phyloP scores from a whole-genome alignment of 2,329 filamentous ascomycete genomes.

The Cercospora sp. region DNA sequence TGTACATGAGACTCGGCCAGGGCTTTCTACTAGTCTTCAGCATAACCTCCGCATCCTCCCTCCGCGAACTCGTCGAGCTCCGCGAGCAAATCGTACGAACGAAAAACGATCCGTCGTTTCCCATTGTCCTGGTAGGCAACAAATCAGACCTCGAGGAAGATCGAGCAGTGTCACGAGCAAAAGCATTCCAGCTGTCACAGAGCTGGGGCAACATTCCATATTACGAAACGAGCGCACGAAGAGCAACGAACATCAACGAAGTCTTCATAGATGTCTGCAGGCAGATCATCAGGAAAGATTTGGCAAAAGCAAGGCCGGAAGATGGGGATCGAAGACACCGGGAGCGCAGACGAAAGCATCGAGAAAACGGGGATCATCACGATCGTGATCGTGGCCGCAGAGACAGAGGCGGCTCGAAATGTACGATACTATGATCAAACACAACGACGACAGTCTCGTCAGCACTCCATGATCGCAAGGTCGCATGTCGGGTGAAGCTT shows the following conservation, averaged over 20 bases:
- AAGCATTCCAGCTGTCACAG: conserved; percentile 82
- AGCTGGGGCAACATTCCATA: conserved; percentile 84
- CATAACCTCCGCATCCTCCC: conserved; percentile 81
- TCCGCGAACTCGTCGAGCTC: conserved; percentile 76
- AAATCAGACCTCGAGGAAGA: conserved; percentile 89
- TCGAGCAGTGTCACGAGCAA: conserved; percentile 72
- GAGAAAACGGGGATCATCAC: conserved; percentile 12
- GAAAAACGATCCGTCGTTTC: conserved; percentile 66
- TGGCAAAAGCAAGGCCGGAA: conserved; percentile 27
- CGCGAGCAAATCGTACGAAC: conserved; percentile 89
- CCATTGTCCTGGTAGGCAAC: conserved; percentile 88
- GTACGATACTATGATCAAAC: conserved; percentile 26
- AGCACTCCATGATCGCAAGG: not conserved
- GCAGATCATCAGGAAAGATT: conserved; percentile 41
- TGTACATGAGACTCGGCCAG: conserved; percentile 92
- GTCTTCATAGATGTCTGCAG: conserved; percentile 61
- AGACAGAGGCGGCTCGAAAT: conserved; percentile 21
- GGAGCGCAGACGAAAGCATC: conserved; percentile 15
- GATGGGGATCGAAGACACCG: conserved; percentile 20
- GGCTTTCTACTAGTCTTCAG: conserved; percentile 90
- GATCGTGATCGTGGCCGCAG: conserved; percentile 11
- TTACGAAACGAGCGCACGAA: conserved; percentile 83
- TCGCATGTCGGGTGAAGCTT: not conserved
- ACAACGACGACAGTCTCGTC: not conserved
- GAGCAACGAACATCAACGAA: conserved; percentile 84